Base-by-base conservation (phyloP, 2,329 filamentous ascomycete species). In the Stemphylium vesicarium region DNA sequence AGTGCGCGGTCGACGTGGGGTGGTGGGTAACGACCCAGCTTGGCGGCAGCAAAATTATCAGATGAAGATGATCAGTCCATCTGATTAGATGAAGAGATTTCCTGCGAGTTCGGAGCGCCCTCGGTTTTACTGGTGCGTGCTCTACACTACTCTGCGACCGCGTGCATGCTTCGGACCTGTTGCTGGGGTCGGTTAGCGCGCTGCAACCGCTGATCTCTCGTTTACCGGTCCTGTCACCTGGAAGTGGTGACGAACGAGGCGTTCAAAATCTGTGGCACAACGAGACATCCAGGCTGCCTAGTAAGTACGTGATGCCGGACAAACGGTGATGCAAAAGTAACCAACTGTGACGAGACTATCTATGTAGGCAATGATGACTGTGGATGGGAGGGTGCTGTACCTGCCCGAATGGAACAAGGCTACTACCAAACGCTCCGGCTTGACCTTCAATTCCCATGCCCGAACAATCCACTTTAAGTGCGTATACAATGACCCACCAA, bases 231-330 rank as follows among this genome's bases (percentile, higher is more conserved):
- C 46, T 57, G 46, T 37, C 48, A 42, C 57, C 44, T 36, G 49
- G 45, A 20, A 37, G 40, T 36, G 39, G 64, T 70, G 69, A 72
- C 66, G 69, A 64, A 45, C 42, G 64, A 62, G 63, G 63, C 64
- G 61, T 57, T 58, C 56, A 46, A 44, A 36, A 13, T 26, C 15
- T 36, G 32, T 33, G 20, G 31, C 32, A 41, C 31, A 29, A 22
- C n/a, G 18, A 11, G 10, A 13, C 31, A 32, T 24, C 4, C 6
- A 12, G 24, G 15, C n/a, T 29, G n/a, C 26, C 26, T 11, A 29
- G 26, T 29, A 7, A 7, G 9, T 15, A 12, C 35, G 15, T 3
- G 18, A 29, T 22, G 22, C 29, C 40, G 6, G 16, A 48, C 38
- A 38, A 11, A 24, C 22, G 22, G 31, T 13, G 31, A 22, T 13